Base-by-base conservation (phyloP, 2,329 filamentous ascomycete genomes). In the Ceratocystis alfenasii region DNA sequence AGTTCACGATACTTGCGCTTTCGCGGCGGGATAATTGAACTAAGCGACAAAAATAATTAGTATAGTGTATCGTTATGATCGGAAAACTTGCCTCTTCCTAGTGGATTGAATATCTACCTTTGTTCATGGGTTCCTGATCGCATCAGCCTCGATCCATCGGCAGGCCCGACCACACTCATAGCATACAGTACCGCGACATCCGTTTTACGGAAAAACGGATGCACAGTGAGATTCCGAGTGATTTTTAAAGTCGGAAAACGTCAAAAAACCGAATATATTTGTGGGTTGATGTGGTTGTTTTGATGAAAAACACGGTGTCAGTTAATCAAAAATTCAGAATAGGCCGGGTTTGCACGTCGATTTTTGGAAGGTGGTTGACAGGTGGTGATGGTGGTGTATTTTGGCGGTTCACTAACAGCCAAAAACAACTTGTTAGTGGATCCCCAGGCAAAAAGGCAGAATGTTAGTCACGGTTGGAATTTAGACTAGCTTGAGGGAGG, bases 1-100 rank as follows among this genome's bases (percentile, higher is more conserved):
- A 96, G 83, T 79, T 94, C 88, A 75, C 87, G 87, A 75, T 96
- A 83, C 81, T 95, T 95, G 77, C 90, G 87, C 84, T 95, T 94
- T 77, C 89, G 88, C 81, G 88, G 90, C 77, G 82, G 83, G 81
- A 88, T 84, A 82, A 87, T 86, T 83, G 83, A 81, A 78, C 85
- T 88, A 74, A 68, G 70, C 69, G 69, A 28, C 50, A 74, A 83
- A 69, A 84, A 76, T 72, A 80, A 66, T 67, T 68, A 72, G 63
- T 77, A 78, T 76, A 72, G 71, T 65, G 74, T 70, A 82, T 78
- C 74, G 70, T 76, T 75, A 71, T 73, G 71, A 79, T 80, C 78
- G 78, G 76, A 78, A 78, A 78, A 79, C 74, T 73, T 71, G 70
- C 76, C 77, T 76, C 78, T 78, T 76, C 80, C 75, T 65, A 71